These are phyloP conservation scores for Aschersonia sp. DNA, from an alignment of 2,329 filamentous ascomycete genomes.

Conservation along the genomic window DNA sequence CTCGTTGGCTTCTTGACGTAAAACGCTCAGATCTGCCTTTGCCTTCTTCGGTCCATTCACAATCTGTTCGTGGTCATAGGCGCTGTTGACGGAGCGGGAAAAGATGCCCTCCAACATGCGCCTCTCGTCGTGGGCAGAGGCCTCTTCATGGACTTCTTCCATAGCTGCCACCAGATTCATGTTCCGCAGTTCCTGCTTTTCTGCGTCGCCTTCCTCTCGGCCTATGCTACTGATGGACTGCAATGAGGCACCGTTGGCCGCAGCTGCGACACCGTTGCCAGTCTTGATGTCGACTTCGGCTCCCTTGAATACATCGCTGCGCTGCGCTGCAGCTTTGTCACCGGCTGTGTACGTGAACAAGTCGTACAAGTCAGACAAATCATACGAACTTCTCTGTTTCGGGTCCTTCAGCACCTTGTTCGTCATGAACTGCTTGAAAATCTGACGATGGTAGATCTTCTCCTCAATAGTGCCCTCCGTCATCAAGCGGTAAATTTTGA, in stretches of 20 bases:
- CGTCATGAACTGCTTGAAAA: slow-evolving; percentile 95
- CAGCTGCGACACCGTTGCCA: slow-evolving; percentile 3
- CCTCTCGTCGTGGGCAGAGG: slow-evolving; percentile 44
- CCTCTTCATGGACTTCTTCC: slow-evolving; percentile 45
- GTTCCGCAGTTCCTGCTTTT: slow-evolving; percentile 31
- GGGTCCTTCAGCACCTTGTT: slow-evolving; percentile 94
- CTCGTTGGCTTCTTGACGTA: slow-evolving; percentile 68
- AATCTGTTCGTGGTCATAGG: slow-evolving; percentile 85
- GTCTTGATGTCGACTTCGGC: slow-evolving; percentile 46
- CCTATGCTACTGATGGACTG: slow-evolving; percentile 5
- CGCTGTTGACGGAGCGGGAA: slow-evolving; percentile 74
- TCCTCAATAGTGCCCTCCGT: slow-evolving; percentile 96
- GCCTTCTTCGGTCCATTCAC: slow-evolving; percentile 61
- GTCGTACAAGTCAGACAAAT: slow-evolving; percentile 80
- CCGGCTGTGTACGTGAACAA: slow-evolving; percentile 58
- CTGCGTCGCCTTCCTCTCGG: slow-evolving; percentile 11
- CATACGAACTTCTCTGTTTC: slow-evolving; percentile 83
- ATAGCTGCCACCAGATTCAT: slow-evolving; percentile 48
- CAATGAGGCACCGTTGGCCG: not conserved
- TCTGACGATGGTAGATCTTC: slow-evolving; percentile 97
- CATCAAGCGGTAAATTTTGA: slow-evolving; percentile 96
- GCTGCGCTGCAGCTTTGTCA: slow-evolving; percentile 50
- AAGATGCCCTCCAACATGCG: slow-evolving; percentile 85
- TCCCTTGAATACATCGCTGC: slow-evolving; percentile 74
- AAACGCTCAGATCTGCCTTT: slow-evolving; percentile 60